These are phyloP conservation scores for Lathyrus aphaca DNA, from an alignment of 306 rosid genomes.

Conservation along the genomic window DNA sequence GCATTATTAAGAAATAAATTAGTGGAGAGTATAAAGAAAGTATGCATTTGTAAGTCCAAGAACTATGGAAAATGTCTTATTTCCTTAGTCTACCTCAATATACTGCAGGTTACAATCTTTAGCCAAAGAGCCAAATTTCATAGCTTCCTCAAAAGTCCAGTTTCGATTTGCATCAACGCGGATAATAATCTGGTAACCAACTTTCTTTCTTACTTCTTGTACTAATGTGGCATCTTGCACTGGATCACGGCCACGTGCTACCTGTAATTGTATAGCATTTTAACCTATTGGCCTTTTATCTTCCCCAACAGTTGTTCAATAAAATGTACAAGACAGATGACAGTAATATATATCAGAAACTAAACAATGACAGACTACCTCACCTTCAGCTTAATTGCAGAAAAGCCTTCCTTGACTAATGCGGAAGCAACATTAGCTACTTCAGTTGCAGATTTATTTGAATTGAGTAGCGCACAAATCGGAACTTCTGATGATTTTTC, in stretches of 20 bases:
- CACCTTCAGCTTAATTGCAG: constrained; percentile 87
- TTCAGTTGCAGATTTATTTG: constrained; percentile 69
- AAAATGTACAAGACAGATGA: constrained; percentile 22
- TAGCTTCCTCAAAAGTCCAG: constrained; percentile 91
- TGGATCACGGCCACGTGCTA: constrained; percentile 75
- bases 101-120: constrained; percentile 82
- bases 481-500: constrained; percentile 51
- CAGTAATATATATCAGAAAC: constrained; percentile 31
- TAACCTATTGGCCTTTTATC: constrained; percentile 29
- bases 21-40: neutral
- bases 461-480: constrained; percentile 80
- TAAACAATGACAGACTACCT: constrained; percentile 32
- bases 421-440: constrained; percentile 71
- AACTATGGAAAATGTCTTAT: constrained; percentile 10
- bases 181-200: constrained; percentile 67
- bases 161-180: constrained; percentile 90
- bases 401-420: constrained; percentile 79
- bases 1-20: neutral
- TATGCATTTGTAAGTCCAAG: constrained; percentile 8
- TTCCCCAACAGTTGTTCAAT: constrained; percentile 33
- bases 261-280: constrained; percentile 49
- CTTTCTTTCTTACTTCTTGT: constrained; percentile 77
- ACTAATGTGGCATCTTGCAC: constrained; percentile 68
- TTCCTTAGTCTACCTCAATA: constrained; percentile 68
- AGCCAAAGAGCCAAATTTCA: constrained; percentile 72